Evolutionary conservation across 2,329 filamentous ascomycete species (phyloP).

Genomic region (Calonectria crousiana): DNA sequence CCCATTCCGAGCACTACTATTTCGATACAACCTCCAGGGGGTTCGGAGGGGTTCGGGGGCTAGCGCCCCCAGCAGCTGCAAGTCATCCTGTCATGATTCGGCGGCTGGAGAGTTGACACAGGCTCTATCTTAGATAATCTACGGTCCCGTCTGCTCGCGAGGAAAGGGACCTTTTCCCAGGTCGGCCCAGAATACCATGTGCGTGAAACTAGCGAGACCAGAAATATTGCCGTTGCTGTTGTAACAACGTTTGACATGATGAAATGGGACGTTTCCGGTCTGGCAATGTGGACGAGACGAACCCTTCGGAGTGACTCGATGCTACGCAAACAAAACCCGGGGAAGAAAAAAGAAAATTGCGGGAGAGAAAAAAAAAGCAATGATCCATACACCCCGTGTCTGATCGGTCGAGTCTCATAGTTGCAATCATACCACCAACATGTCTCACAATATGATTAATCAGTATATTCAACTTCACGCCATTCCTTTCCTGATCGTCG

Average conservation of each 20-base stretch:
- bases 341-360: not conserved
- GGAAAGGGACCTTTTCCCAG: not conserved
- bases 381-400: not conserved
- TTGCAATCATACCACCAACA: not conserved
- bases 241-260: not conserved
- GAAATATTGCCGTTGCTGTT: not conserved
- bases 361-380: not conserved
- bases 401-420: not conserved
- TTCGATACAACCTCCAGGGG: constrained; percentile 9
- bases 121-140: not conserved
- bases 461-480: not conserved
- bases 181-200: not conserved
- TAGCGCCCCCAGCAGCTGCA: not conserved
- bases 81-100: constrained; percentile 4
- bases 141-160: not conserved
- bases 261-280: not conserved
- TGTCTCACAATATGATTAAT: not conserved
- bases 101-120: not conserved
- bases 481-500: not conserved
- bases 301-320: not conserved
- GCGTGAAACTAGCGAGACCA: not conserved
- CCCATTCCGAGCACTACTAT: not conserved
- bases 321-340: not conserved
- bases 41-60: not conserved
- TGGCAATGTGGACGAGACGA: not conserved